Evolutionary conservation across 2,329 filamentous ascomycete species (phyloP).

Genomic region (Emericellopsis atlantica): DNA sequence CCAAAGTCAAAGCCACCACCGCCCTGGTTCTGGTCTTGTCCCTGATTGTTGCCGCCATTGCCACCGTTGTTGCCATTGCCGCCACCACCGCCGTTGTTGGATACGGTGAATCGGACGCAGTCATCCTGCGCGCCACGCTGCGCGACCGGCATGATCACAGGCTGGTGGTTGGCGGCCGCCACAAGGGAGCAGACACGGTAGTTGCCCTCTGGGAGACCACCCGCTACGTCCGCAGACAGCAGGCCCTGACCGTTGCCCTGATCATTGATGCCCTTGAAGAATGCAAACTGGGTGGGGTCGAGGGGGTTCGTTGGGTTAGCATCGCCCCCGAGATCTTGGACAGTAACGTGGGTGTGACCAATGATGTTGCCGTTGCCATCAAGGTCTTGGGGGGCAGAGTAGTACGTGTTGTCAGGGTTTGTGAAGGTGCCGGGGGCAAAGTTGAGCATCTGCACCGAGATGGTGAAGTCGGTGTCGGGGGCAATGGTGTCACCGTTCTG

Average conservation of each 20-base stretch:
- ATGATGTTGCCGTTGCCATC: slow-evolving; percentile 35
- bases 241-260: slow-evolving; percentile 41
- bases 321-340: slow-evolving; percentile 40
- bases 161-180: slow-evolving; percentile 52
- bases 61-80: slow-evolving; percentile 6
- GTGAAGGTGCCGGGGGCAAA: slow-evolving; percentile 47
- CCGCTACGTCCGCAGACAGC: slow-evolving; percentile 38
- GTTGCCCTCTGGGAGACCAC: slow-evolving; percentile 47
- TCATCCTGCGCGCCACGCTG: slow-evolving; percentile 57
- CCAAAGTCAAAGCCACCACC: slow-evolving; percentile 5
- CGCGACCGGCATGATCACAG: slow-evolving; percentile 52
- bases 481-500: slow-evolving; percentile 34
- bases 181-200: slow-evolving; percentile 56
- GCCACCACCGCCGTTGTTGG: slow-evolving; percentile 11
- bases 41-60: background rate
- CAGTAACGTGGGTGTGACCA: slow-evolving; percentile 46
- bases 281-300: slow-evolving; percentile 40
- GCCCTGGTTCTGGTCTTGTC: slow-evolving; percentile 3
- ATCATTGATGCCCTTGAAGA: slow-evolving; percentile 58
- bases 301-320: slow-evolving; percentile 38
- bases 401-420: slow-evolving; percentile 47
- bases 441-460: slow-evolving; percentile 39
- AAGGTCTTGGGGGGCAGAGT: slow-evolving; percentile 43
- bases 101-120: slow-evolving; percentile 47
- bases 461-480: slow-evolving; percentile 35